Evolutionary conservation across 2,329 filamentous ascomycete genomes (phyloP), one percentile per base, ranked within the genome.

Genomic region (Trichophyton schoenleinii): DNA sequence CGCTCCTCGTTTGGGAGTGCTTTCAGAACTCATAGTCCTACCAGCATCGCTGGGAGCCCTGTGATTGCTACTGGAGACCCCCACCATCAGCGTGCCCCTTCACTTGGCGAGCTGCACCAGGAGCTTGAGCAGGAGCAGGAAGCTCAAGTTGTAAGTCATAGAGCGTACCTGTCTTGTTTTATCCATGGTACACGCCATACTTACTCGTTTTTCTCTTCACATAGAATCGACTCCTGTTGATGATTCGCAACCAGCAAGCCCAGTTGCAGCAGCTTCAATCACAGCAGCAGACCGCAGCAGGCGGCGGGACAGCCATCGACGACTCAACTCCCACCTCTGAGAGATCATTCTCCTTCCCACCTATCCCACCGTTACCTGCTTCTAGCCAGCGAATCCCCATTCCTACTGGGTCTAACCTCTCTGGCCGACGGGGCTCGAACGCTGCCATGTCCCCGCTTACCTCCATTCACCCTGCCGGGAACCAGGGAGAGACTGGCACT

Each of bases 101-200:
- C 76, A 34, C 64, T 80, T 36, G 78, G 78, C 25, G 77, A 80
- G 66, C 68, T 80, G 34, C 78, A 80, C 66, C 78, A 80, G 64
- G 77, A 79, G 63, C 65, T 80, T 52, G 78, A 80, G 64, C 76
- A 79, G 65, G 78, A 80, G 64, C 78, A 80, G 64, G 78, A 80
- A 68, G 77, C 76, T 15, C 78, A 79, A 71, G 78, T 80, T 68
- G 76, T 78, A 70, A 63, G 73, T 68, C 31, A 31, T 49, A 8
- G 4, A 9, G 15, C 20, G 52, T 59, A 49, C 20, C n/a, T 46
- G 36, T 63, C 28, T 7, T 13, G 31, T 34, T 28, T 28, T 58
- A n/a, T 8, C n/a, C 31, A 49, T 34, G 48, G 44, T 57, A 18
- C 41, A n/a, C 7, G 28, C 57, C 31, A 42, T 57, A 61, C 41